These are phyloP conservation scores for Cryptococcus sp. DNA, from an alignment of 1,284 basidiomycete genomes.

Conservation along the genomic window DNA sequence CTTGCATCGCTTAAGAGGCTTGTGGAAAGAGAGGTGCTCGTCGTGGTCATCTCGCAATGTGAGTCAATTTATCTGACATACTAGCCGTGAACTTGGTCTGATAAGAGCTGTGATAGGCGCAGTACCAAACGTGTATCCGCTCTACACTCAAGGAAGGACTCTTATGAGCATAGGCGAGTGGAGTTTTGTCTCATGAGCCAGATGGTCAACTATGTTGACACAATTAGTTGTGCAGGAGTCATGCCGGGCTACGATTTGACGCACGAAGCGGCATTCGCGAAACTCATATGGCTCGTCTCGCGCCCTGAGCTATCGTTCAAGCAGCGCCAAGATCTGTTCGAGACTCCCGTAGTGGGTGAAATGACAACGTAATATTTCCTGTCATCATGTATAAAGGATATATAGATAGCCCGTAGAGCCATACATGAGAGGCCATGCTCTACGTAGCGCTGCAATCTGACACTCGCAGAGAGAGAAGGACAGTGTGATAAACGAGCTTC, in stretches of 20 bases:
- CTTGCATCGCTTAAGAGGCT: slow-evolving; percentile 37
- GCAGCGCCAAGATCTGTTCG: slow-evolving; percentile 41
- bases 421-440: too few species aligned
- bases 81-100: too few species aligned
- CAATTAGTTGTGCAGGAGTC: slow-evolving; percentile 24
- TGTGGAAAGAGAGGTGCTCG: slow-evolving; percentile 45
- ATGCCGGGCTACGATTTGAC: slow-evolving; percentile 49
- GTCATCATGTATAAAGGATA: too few species aligned
- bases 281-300: slow-evolving; percentile 48
- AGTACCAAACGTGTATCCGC: slow-evolving; percentile 48
- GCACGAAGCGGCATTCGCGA: slow-evolving; percentile 51
- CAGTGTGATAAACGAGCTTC: too few species aligned
- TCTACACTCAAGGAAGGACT: slow-evolving; percentile 47
- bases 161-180: slow-evolving; percentile 38
- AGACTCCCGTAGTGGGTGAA: slow-evolving; percentile 43
- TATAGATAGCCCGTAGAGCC: too few species aligned
- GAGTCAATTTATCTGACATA: slow-evolving; percentile 6
- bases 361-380: slow-evolving; percentile 29
- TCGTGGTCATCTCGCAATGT: slow-evolving; percentile 51
- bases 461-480: too few species aligned
- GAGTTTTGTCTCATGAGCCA: neutral
- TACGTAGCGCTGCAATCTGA: too few species aligned
- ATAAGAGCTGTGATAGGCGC: slow-evolving; percentile 23
- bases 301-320: slow-evolving; percentile 42
- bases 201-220: neutral